Evolutionary conservation across 1,284 basidiomycete genomes (phyloP), one percentile per base, ranked within the genome.

Genomic region (Leccinum huronense): DNA sequence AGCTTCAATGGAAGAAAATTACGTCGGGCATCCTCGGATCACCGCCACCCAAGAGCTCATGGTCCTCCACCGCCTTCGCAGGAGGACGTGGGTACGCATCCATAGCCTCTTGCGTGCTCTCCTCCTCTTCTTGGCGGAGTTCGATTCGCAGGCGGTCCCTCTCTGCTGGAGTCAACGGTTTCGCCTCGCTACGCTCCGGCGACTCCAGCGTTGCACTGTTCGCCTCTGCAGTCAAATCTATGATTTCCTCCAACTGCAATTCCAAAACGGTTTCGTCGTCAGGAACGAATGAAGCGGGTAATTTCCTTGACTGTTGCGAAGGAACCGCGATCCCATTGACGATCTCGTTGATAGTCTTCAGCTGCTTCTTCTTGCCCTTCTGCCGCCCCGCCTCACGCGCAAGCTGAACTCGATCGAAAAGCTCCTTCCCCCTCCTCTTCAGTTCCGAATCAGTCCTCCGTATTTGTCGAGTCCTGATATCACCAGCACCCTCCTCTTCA

Each of bases 91-190:
- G 62, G 38, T 31, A 56, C n/a, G 14, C 10, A 5, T 54, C 55
- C 63, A 74, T 62, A 5, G 70, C 75, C 23, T 77, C 73, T 57
- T 76, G 73, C 3, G 75, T 74, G 27, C 1, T 69, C 60, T 75
- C 73, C 30, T 75, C 73, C n/a, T 76, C 75, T 55, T 75, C 73
- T 53, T 75, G 63, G 3, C 73, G 73, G 16, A 77, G 68, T 45
- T 67, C 64, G 10, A 75, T 60, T 27, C 69, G 66, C 31, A 72
- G 58, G 11, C 63, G 64, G 3, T 65, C 64, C 55, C 54, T 68
- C 13, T 64, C 55, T 33, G 67, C 64, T 48, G 64, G 58, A 31
- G 51, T 65, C 19, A 63, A 13, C 5, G 61, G 48, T 61, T 45
- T 65, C 14, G 7, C 31, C 19, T 60, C 63, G 48, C 68, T 69